Evolutionary conservation across 495 filamentous ascomycete species (phyloP).

Genomic region (Aspergillus conjunctus): DNA sequence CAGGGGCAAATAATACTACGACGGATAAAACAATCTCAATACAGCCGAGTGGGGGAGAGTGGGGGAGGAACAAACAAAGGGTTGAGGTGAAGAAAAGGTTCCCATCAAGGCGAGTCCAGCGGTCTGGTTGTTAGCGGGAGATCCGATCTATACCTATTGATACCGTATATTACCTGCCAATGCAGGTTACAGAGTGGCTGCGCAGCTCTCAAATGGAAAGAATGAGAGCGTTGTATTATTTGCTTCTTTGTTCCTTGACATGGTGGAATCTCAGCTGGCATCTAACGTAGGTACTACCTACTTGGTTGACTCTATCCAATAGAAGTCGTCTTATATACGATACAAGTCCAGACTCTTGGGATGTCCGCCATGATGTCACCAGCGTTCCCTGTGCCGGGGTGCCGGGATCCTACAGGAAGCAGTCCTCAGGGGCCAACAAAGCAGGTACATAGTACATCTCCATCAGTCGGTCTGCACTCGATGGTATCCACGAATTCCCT

Average conservation of each 20-base stretch:
- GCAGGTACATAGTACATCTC: constrained; percentile 1
- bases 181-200: too few relatives aligned
- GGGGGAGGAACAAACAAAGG: constrained; percentile 16
- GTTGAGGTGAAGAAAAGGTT: constrained; percentile 1
- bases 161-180: constrained; percentile 11
- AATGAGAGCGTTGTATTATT: not conserved
- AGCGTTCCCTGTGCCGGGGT: constrained; percentile 2
- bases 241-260: not conserved
- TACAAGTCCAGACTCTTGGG: not conserved
- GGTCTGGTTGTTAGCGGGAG: constrained; percentile 33
- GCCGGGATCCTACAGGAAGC: constrained; percentile 4
- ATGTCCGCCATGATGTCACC: constrained; percentile 19
- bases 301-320: not conserved
- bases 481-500: not conserved
- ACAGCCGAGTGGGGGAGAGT: constrained; percentile 22
- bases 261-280: not conserved
- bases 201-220: constrained; percentile 3
- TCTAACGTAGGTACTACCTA: not conserved
- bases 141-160: constrained; percentile 27
- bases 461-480: too few relatives aligned
- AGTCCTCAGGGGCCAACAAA: not conserved
- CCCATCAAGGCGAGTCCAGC: constrained; percentile 24
- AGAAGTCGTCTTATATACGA: not conserved
- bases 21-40: constrained; percentile 4
- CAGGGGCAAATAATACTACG: constrained; percentile 3